Evolutionary conservation across 192 early-diverging fungal species (phyloP).

Genomic region (Gamsiella multidivaricata): DNA sequence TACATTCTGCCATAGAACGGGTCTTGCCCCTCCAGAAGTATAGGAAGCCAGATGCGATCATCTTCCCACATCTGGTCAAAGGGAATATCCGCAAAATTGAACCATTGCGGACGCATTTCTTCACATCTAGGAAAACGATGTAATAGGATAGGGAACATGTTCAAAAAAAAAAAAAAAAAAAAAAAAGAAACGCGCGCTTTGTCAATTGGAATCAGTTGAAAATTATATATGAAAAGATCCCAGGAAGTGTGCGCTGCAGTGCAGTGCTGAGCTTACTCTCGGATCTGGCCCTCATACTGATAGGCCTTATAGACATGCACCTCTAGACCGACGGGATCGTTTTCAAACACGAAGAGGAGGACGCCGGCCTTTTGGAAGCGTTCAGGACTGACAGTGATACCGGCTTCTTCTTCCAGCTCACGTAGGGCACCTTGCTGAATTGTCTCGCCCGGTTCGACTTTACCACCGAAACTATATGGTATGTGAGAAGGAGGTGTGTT

Average conservation of each 20-base stretch:
- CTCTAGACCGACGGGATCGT: slow-evolving; percentile 70
- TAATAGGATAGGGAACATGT: too few relatives aligned
- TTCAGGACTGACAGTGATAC: slow-evolving; percentile 54
- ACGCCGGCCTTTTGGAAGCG: slow-evolving; percentile 62
- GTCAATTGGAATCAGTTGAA: too few relatives aligned
- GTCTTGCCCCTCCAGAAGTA: slow-evolving; percentile 38
- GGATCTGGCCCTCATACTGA: slow-evolving; percentile 56
- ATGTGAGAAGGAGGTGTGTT: too few relatives aligned
- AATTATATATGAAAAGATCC: too few relatives aligned
- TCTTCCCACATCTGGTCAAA: slow-evolving; percentile 81
- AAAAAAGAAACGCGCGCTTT: neutral
- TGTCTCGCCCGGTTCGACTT: slow-evolving; percentile 76
- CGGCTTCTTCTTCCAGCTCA: slow-evolving; percentile 72
- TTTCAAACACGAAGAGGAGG: slow-evolving; percentile 74
- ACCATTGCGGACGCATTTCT: slow-evolving; percentile 85
- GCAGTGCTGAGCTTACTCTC: too few relatives aligned
- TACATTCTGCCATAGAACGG: slow-evolving; percentile 46
- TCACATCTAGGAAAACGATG: slow-evolving; percentile 60
- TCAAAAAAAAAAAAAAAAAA: neutral
- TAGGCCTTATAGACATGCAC: slow-evolving; percentile 69
- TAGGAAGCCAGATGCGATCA: slow-evolving; percentile 73
- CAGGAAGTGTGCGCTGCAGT: neutral
- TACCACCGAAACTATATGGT: slow-evolving; percentile 82
- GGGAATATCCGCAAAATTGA: slow-evolving; percentile 63
- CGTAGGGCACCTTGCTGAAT: slow-evolving; percentile 68